Percentiles rank a stretch among this genome's conserved stretches.
Evolutionary conservation across 768 basidiomycete species (phyloP).

Genomic region (Mrakia frigida): DNA sequence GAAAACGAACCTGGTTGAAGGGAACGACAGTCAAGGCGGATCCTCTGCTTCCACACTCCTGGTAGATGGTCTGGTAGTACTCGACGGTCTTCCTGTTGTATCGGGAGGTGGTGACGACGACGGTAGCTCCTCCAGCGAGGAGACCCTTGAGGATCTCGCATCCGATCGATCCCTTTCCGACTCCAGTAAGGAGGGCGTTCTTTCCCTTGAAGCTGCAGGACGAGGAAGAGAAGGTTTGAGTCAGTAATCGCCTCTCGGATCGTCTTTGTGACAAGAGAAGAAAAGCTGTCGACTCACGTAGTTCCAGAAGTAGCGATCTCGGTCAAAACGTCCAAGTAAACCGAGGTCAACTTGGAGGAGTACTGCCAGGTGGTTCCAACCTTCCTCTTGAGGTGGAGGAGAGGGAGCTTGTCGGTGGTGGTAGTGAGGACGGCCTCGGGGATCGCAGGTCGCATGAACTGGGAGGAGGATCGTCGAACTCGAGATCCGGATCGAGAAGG

Average conservation of each 20-base stretch:
- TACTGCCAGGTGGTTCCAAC: slow-evolving; percentile 94
- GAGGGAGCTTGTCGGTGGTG: slow-evolving; percentile 69
- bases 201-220: slow-evolving; percentile 75
- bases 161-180: slow-evolving; percentile 96
- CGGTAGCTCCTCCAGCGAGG: slow-evolving; percentile 90
- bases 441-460: slow-evolving; percentile 92
- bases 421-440: slow-evolving; percentile 48
- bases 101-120: slow-evolving; percentile 95
- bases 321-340: slow-evolving; percentile 92
- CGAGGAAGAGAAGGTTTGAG: background rate
- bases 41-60: slow-evolving; percentile 86
- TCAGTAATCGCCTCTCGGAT: background rate
- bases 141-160: slow-evolving; percentile 96
- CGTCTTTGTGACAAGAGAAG: no score
- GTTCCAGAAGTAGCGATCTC: slow-evolving; percentile 98
- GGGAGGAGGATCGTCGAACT: slow-evolving; percentile 84
- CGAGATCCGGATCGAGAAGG: slow-evolving; percentile 55
- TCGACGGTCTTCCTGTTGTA: slow-evolving; percentile 87
- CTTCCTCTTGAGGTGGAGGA: slow-evolving; percentile 94
- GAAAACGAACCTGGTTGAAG: slow-evolving; percentile 68
- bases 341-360: slow-evolving; percentile 81
- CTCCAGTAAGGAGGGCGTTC: slow-evolving; percentile 95
- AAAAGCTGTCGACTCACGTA: slow-evolving; percentile 47
- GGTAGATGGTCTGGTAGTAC: slow-evolving; percentile 97
- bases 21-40: slow-evolving; percentile 97